Conservation (phyloP, 805 yeast species). For the Clavispora vitiphila region DNA sequence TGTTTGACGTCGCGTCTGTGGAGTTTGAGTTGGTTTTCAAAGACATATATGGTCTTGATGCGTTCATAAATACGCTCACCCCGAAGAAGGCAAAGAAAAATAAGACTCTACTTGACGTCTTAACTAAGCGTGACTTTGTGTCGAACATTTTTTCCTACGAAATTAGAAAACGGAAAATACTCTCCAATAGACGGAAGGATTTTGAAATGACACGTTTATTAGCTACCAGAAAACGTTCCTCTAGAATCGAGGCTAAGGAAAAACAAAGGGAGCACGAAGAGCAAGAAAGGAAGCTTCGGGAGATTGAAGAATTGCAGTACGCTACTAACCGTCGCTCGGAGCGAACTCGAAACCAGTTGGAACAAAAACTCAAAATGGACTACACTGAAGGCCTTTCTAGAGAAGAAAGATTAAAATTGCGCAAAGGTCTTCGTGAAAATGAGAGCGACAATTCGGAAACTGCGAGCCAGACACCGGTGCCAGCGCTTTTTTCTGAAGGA, state of each 20-base stretch:
- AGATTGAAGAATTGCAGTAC: constrained; percentile 39
- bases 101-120: constrained; percentile 16
- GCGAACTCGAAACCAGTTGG: constrained; percentile 25
- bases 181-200: constrained; percentile 55
- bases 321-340: constrained; percentile 39
- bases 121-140: constrained; percentile 14
- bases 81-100: constrained; percentile 31
- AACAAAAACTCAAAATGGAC: constrained; percentile 28
- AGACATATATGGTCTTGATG: constrained; percentile 27
- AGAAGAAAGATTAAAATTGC: constrained; percentile 21
- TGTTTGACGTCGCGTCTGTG: constrained; percentile 27
- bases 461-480: neutral
- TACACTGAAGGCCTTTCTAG: constrained; percentile 25
- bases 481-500: neutral
- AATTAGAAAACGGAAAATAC: constrained; percentile 47
- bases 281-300: constrained; percentile 40
- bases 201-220: constrained; percentile 58
- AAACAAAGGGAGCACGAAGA: constrained; percentile 50
- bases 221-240: constrained; percentile 68
- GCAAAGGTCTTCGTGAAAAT: neutral
- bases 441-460: neutral
- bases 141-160: constrained; percentile 36
- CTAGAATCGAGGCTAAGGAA: constrained; percentile 65
- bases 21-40: constrained; percentile 28
- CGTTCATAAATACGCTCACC: constrained; percentile 14